These are phyloP conservation scores for Knoxdaviesia capensis DNA, from an alignment of 2,329 filamentous ascomycete species.

Conservation along the genomic window DNA sequence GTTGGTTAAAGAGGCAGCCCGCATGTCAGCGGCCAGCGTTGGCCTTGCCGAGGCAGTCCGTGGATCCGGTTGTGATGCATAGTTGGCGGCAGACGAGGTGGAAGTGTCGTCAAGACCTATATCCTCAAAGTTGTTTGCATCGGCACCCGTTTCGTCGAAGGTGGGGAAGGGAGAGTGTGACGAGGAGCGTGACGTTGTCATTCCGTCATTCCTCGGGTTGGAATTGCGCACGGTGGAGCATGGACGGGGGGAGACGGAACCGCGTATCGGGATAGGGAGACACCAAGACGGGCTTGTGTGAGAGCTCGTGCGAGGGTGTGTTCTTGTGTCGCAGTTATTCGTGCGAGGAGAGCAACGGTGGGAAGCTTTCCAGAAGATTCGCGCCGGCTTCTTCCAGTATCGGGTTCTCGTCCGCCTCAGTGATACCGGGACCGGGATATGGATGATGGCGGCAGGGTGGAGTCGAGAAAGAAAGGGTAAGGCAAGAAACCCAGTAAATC, in stretches of 20 bases:
- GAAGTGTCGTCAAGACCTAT: constrained; percentile 59
- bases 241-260: neutral
- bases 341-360: too few species aligned
- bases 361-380: too few species aligned
- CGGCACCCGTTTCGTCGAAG: constrained; percentile 51
- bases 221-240: too few species aligned
- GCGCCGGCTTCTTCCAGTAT: too few species aligned
- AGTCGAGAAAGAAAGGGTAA: too few species aligned
- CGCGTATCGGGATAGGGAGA: neutral
- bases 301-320: too few species aligned
- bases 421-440: too few species aligned
- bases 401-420: too few species aligned
- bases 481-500: too few species aligned
- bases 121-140: constrained; percentile 77
- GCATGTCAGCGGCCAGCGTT: constrained; percentile 6
- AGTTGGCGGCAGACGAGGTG: constrained; percentile 8
- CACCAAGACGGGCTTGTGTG: neutral
- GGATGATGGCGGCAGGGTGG: too few species aligned
- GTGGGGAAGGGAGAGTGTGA: constrained; percentile 66
- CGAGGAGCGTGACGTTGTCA: constrained; percentile 68
- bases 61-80: constrained; percentile 1
- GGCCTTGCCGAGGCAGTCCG: constrained; percentile 11
- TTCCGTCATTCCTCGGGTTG: constrained; percentile 21
- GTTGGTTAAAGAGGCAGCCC: too few species aligned
- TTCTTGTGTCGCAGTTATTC: too few species aligned